phyloP scores from a whole-genome alignment of 2,329 filamentous ascomycete genomes.

The Alternaria panax region DNA sequence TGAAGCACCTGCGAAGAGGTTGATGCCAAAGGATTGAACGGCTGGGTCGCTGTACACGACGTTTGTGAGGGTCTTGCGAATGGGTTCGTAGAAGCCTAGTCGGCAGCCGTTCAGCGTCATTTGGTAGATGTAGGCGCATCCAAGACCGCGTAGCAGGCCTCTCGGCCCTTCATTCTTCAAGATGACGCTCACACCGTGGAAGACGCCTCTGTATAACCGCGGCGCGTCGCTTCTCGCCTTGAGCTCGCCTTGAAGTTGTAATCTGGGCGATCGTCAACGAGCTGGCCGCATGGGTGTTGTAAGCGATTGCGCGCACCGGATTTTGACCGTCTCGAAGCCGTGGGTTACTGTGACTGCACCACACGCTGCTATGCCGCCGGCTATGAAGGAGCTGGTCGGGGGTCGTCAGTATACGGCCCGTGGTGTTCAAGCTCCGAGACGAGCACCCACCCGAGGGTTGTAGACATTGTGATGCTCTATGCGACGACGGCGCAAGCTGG shows the following conservation, averaged over 20 bases:
- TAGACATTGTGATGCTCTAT: slow-evolving; percentile 51
- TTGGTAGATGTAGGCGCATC: slow-evolving; percentile 96
- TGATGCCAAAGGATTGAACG: slow-evolving; percentile 86
- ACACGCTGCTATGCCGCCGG: slow-evolving; percentile 94
- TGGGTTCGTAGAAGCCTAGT: slow-evolving; percentile 95
- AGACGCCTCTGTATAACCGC: slow-evolving; percentile 86
- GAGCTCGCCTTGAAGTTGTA: slow-evolving; percentile 96
- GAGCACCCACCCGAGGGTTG: slow-evolving; percentile 54
- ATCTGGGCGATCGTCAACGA: slow-evolving; percentile 59
- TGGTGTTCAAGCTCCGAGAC: neutral
- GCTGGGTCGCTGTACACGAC: slow-evolving; percentile 74
- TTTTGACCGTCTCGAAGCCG: slow-evolving; percentile 98
- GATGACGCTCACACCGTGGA: slow-evolving; percentile 91
- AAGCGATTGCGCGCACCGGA: slow-evolving; percentile 68
- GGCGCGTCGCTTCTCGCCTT: slow-evolving; percentile 85
- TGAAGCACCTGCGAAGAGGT: slow-evolving; percentile 89
- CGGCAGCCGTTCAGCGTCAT: slow-evolving; percentile 95
- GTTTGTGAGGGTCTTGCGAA: slow-evolving; percentile 75
- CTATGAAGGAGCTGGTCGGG: slow-evolving; percentile 77
- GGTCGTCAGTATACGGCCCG: slow-evolving; percentile 3
- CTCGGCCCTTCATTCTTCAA: slow-evolving; percentile 85
- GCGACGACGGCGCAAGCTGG: slow-evolving; percentile 2
- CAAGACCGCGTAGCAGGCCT: slow-evolving; percentile 87
- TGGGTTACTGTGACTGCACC: slow-evolving; percentile 97
- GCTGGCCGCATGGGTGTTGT: neutral